A percentile compares a stretch with the other conserved stretches of the same genome.
Evolutionary conservation across 495 filamentous ascomycete species (phyloP).

Genomic region (Xylaria cubensis): DNA sequence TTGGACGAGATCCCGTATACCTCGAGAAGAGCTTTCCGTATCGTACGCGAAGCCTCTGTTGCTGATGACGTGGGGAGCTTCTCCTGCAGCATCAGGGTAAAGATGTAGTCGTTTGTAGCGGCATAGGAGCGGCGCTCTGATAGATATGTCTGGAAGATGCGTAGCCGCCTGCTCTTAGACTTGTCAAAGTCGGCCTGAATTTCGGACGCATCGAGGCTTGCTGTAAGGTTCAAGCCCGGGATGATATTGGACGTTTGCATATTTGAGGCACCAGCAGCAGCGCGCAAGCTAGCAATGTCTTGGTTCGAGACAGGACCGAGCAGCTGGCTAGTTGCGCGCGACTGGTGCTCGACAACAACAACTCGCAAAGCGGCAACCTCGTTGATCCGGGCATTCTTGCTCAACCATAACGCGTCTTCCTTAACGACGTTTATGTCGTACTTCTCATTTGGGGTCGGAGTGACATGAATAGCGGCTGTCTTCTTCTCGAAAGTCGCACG

Average conservation of each 20-base stretch:
- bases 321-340: constrained; percentile 68
- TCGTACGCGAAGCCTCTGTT: constrained; percentile 36
- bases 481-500: constrained; percentile 76
- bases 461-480: constrained; percentile 88
- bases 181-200: constrained; percentile 63
- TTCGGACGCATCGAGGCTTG: constrained; percentile 53
- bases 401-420: constrained; percentile 84
- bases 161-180: constrained; percentile 61
- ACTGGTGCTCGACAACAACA: constrained; percentile 83
- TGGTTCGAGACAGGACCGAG: constrained; percentile 69
- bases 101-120: constrained; percentile 52
- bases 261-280: constrained; percentile 66
- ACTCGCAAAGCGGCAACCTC: constrained; percentile 84
- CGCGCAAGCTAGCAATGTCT: constrained; percentile 70
- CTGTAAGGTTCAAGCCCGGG: constrained; percentile 49
- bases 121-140: constrained; percentile 69
- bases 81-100: constrained; percentile 51
- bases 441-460: constrained; percentile 68
- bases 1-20: constrained; percentile 43
- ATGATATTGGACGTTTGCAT: constrained; percentile 56
- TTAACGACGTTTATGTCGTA: constrained; percentile 85
- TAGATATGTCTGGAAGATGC: constrained; percentile 71
- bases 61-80: constrained; percentile 34
- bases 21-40: constrained; percentile 38
- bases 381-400: constrained; percentile 74